A percentile compares a stretch with the other conserved stretches of the same genome.
Conservation (phyloP, 805 yeast genomes). For the Kregervanrija fluxuum region DNA sequence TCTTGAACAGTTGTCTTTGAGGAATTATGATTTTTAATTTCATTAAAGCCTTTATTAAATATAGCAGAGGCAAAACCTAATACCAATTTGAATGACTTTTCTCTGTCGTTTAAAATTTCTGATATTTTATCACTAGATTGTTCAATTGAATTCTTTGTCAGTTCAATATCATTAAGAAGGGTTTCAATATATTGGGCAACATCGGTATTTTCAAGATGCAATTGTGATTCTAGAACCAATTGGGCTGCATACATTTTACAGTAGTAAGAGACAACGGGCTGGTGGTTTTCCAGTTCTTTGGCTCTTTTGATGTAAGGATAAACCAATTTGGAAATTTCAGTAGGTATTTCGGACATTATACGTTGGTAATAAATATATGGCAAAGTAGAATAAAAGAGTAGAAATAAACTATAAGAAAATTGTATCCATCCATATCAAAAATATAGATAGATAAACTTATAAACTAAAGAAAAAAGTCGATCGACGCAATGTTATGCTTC, state of each 20-base stretch:
- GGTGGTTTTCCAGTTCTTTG: slow-evolving; percentile 45
- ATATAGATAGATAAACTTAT: too few species aligned
- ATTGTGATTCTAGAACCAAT: slow-evolving; percentile 49
- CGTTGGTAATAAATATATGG: background rate
- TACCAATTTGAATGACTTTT: slow-evolving; percentile 47
- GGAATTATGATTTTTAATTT: slow-evolving; percentile 36
- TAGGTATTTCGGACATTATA: slow-evolving; percentile 19
- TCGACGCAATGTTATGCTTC: too few species aligned
- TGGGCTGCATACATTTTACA: slow-evolving; percentile 71
- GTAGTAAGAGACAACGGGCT: slow-evolving; percentile 68
- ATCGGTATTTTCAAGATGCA: slow-evolving; percentile 50
- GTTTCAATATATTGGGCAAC: slow-evolving; percentile 52
- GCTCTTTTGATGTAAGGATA: slow-evolving; percentile 47
- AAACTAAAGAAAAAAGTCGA: too few species aligned
- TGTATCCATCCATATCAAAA: too few species aligned
- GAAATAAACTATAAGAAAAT: too few species aligned
- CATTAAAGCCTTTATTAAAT: slow-evolving; percentile 46
- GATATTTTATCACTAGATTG: slow-evolving; percentile 32
- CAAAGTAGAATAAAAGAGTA: too few species aligned
- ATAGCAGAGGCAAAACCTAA: slow-evolving; percentile 51
- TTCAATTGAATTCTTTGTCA: slow-evolving; percentile 33
- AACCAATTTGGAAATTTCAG: slow-evolving; percentile 28
- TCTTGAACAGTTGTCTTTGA: slow-evolving; percentile 41
- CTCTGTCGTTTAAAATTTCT: slow-evolving; percentile 52
- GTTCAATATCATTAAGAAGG: slow-evolving; percentile 68